Percentiles rank a stretch among this genome's conserved stretches.
Conservation (phyloP, 2,329 filamentous ascomycete species). For the Trichocomaceae sp. region DNA sequence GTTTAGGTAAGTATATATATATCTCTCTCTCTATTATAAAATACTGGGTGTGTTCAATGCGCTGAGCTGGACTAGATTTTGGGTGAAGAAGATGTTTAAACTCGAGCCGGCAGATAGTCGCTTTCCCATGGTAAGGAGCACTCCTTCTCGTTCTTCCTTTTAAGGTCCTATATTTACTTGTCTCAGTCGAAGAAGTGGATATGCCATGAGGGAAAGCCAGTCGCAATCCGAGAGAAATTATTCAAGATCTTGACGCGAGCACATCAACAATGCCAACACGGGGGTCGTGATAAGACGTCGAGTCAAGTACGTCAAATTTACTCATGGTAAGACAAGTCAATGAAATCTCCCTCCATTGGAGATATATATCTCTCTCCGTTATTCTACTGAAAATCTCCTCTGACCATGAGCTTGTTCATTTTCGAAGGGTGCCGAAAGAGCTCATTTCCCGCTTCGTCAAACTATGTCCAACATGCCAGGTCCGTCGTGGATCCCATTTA, state of each 20-base stretch:
- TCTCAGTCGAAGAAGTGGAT: slow-evolving; percentile 37
- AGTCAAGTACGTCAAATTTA: slow-evolving; percentile 45
- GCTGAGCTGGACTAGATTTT: slow-evolving; percentile 34
- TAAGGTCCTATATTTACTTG: background rate
- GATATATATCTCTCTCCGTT: background rate
- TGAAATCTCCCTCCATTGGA: background rate
- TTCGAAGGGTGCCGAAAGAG: slow-evolving; percentile 46
- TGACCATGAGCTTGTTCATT: background rate
- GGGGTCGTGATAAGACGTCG: slow-evolving; percentile 49
- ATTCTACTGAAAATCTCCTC: background rate
- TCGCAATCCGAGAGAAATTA: slow-evolving; percentile 46
- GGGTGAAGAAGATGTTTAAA: slow-evolving; percentile 50
- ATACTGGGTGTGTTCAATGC: background rate
- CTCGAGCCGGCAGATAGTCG: slow-evolving; percentile 36
- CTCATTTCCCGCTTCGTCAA: slow-evolving; percentile 48
- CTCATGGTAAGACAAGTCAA: slow-evolving; percentile 39
- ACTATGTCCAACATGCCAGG: slow-evolving; percentile 45
- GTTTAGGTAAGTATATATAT: slow-evolving; percentile 35
- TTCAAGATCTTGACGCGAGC: slow-evolving; percentile 47
- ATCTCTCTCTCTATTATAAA: no score
- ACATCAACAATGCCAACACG: slow-evolving; percentile 46
- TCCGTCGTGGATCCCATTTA: slow-evolving; percentile 37
- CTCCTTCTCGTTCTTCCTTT: background rate
- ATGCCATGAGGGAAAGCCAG: slow-evolving; percentile 47
- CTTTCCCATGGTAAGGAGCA: slow-evolving; percentile 31